These are phyloP conservation scores for Neocallimastix lanati DNA, from an alignment of 192 early-diverging fungal species.

Conservation along the genomic window DNA sequence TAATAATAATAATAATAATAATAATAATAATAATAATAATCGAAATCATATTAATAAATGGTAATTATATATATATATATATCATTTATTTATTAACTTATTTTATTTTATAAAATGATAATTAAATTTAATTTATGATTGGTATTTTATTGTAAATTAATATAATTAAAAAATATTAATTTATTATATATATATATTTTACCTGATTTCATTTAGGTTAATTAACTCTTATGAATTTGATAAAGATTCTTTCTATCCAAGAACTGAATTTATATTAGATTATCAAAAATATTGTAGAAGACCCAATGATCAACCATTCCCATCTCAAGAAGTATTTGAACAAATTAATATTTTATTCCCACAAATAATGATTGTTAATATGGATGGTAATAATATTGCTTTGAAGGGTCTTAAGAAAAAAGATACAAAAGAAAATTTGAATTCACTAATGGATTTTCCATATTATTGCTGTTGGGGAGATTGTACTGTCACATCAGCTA, in stretches of 20 bases:
- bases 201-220: neutral
- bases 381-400: neutral
- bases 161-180: too few relatives aligned
- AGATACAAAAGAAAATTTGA: neutral
- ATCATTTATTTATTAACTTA: too few relatives aligned
- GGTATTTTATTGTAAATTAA: too few relatives aligned
- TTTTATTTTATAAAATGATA: too few relatives aligned
- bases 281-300: neutral
- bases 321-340: neutral
- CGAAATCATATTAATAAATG: neutral
- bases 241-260: neutral
- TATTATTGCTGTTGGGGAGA: neutral
- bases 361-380: neutral
- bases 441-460: neutral
- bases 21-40: neutral
- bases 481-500: neutral
- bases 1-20: neutral
- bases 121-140: too few relatives aligned
- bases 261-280: neutral
- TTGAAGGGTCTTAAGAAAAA: neutral
- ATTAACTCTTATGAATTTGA: neutral
- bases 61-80: neutral
- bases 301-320: neutral
- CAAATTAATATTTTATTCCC: neutral
- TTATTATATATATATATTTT: too few relatives aligned